These are phyloP conservation scores for Ceriops decandra DNA, from an alignment of 345 rosid genomes.

Conservation along the genomic window DNA sequence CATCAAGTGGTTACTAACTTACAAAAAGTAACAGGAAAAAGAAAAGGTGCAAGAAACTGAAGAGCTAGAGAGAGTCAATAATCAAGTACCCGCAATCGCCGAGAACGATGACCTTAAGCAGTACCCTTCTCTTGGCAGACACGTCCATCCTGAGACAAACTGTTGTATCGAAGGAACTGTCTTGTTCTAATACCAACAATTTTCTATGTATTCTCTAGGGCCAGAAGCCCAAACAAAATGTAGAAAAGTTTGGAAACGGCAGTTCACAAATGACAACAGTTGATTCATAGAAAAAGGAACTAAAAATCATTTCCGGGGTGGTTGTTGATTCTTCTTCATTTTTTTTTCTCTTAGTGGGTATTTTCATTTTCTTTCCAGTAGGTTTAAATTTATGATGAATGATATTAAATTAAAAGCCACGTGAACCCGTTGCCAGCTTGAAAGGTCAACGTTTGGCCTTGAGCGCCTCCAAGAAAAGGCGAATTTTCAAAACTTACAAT, in stretches of 20 bases:
- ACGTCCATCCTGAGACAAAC: constrained; percentile 30
- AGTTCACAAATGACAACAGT: neutral
- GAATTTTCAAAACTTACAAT: neutral
- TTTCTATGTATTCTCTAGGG: neutral
- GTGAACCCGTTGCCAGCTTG: constrained; percentile 41
- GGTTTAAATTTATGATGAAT: neutral
- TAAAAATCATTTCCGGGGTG: constrained; percentile 7
- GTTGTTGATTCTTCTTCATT: constrained; percentile 33
- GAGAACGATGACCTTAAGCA: constrained; percentile 83
- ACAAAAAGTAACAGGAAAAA: neutral
- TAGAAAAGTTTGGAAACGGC: neutral
- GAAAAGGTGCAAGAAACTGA: neutral
- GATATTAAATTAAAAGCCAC: constrained; percentile 21
- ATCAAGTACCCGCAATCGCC: constrained; percentile 74
- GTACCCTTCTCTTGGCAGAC: constrained; percentile 52
- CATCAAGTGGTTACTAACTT: neutral
- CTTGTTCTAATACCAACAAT: neutral
- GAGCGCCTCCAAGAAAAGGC: constrained; percentile 40
- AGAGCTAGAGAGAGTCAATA: neutral
- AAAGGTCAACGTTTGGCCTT: constrained; percentile 17
- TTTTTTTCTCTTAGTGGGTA: neutral
- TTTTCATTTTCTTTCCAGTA: neutral
- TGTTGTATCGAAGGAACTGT: neutral
- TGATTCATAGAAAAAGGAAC: constrained; percentile 7
- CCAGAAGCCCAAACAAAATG: neutral